Conservation (phyloP, 768 basidiomycete species). For the Pilatotrama ljubarskyi region DNA sequence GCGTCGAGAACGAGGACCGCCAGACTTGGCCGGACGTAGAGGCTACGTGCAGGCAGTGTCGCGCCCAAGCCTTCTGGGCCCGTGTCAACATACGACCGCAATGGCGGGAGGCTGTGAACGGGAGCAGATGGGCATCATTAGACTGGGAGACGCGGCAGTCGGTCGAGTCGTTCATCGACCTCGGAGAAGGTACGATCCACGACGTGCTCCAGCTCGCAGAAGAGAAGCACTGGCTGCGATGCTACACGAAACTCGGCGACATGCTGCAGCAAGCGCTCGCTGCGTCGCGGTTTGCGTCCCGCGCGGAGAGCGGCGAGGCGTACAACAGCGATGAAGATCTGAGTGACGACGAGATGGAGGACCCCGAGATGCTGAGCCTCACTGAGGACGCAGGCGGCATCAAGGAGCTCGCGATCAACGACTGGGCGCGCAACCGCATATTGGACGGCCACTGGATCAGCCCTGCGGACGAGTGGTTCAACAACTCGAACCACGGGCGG, state of each 20-base stretch:
- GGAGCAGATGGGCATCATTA: constrained; percentile 33
- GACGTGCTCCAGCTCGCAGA: constrained; percentile 62
- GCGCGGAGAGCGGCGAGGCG: constrained; percentile 38
- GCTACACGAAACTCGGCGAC: constrained; percentile 62
- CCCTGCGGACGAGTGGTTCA: constrained; percentile 71
- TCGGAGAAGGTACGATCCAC: constrained; percentile 65
- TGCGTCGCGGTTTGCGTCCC: constrained; percentile 46
- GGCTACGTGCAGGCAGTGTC: constrained; percentile 68
- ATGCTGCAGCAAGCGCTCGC: constrained; percentile 70
- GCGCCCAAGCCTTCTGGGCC: constrained; percentile 65
- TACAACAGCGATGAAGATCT: constrained; percentile 37
- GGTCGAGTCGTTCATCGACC: constrained; percentile 71
- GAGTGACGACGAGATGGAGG: constrained; percentile 44
- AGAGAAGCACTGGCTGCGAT: constrained; percentile 72
- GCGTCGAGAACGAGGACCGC: constrained; percentile 72
- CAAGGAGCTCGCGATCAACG: constrained; percentile 58
- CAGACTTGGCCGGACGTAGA: constrained; percentile 65
- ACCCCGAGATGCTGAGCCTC: constrained; percentile 43
- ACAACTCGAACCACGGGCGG: constrained; percentile 40
- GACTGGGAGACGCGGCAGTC: constrained; percentile 72
- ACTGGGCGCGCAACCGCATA: constrained; percentile 72
- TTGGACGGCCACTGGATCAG: constrained; percentile 77
- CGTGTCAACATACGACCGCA: constrained; percentile 47
- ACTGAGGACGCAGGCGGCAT: constrained; percentile 50
- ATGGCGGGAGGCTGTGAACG: constrained; percentile 62